Conservation (phyloP, 208 protist genomes). For the Angomonas deanei region DNA sequence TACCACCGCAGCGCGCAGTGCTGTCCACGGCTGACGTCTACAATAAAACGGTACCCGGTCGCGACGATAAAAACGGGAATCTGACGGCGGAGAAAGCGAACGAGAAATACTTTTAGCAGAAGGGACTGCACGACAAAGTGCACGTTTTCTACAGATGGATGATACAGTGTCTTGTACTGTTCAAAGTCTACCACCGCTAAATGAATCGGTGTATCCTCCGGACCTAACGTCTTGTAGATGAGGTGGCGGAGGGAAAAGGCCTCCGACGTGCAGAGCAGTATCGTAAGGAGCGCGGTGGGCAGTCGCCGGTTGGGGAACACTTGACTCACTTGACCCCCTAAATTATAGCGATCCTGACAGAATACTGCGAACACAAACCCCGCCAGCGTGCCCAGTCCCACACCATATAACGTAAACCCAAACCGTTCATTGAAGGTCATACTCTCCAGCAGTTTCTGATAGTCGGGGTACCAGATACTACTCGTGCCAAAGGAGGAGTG, state of each 20-base stretch:
- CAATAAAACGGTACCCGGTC: conserved; percentile 39
- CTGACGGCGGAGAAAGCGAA: conserved; percentile 25
- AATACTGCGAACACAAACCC: conserved; percentile 47
- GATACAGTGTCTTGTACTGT: conserved; percentile 31
- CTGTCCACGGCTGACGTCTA: conserved; percentile 52
- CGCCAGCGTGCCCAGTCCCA: conserved; percentile 38
- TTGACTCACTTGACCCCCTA: conserved; percentile 31
- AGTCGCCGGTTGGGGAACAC: conserved; percentile 45
- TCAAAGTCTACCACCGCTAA: conserved; percentile 37
- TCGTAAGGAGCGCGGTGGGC: conserved; percentile 16
- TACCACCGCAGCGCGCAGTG: conserved; percentile 81
- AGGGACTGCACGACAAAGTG: conserved; percentile 81
- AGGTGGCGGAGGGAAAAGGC: conserved; percentile 19
- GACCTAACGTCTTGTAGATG: conserved; percentile 13
- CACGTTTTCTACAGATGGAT: conserved; percentile 38
- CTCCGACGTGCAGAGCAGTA: conserved; percentile 23
- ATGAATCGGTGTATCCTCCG: background rate
- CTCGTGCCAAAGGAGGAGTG: conserved; percentile 80
- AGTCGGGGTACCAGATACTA: conserved; percentile 62
- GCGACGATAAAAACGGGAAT: conserved; percentile 39
- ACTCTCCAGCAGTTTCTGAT: conserved; percentile 55
- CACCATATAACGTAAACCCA: conserved; percentile 81
- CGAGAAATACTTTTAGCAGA: conserved; percentile 41
- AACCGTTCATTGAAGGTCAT: conserved; percentile 86
- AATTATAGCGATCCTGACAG: conserved; percentile 34